Evolutionary conservation across 768 basidiomycete species (phyloP), one percentile per base, ranked within the genome.

Genomic region (Saitozyma podzolica): DNA sequence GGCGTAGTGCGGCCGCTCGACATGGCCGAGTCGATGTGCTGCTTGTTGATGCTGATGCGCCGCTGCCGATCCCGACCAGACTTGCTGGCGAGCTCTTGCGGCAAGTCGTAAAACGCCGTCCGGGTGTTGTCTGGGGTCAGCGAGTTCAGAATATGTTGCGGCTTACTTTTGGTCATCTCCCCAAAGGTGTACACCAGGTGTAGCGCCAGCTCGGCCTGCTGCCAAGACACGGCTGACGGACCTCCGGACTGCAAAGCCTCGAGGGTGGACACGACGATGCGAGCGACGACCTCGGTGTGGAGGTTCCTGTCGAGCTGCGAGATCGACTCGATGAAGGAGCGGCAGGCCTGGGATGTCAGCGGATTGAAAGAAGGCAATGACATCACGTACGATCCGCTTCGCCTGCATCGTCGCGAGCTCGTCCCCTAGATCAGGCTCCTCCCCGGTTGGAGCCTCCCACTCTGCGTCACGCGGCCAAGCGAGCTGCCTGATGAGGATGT

Each of bases 121-220:
- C 90, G 87, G 9, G 93, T 92, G 76, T 89, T 91, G 2, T 85
- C 87, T 76, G 47, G 29, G 11, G 19, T 61, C n/a, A 63, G 58
- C 59, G 17, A 6, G 9, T n/a, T 45, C 9, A 20, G 16, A 37
- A 10, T 41, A 20, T 53, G 0, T n/a, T n/a, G n/a, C n/a, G 14
- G 75, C 88, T 56, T 61, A 92, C 94, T 86, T 83, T 92, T 95
- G 41, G 74, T 69, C 68, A 95, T 86, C 77, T 96, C 93, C 49
- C 95, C 95, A 71, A 91, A 98, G 41, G 95, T 89, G 74, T 87
- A 97, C 9, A 97, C 87, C 29, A 98, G 84, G 78, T 92, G 92
- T n/a, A 95, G 82, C 0, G 91, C 92, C 17, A 98, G 84, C 78
- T 99, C 96, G 3, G 90, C 91, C 66, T 94, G 89, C 69, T 92